Conservation (phyloP, 345 rosid genomes). For the Lumnitzera racemosa region DNA sequence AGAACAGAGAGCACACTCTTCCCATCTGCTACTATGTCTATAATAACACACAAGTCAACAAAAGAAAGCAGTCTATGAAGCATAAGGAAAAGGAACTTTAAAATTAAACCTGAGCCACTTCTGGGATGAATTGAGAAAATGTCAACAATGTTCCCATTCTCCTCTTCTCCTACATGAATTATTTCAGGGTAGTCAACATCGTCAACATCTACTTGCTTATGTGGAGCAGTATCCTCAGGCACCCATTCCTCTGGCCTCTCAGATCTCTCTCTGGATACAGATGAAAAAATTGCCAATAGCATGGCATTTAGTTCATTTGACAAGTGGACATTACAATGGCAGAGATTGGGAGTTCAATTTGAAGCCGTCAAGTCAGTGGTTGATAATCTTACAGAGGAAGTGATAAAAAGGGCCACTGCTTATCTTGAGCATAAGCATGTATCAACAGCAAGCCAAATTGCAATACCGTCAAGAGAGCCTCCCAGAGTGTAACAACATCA, state of each 20-base stretch:
- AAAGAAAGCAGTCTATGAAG: neutral
- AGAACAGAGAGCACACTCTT: no score
- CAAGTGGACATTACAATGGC: no score
- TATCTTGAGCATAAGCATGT: conserved; percentile 93
- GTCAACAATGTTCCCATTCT: conserved; percentile 53
- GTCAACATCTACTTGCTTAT: conserved; percentile 19
- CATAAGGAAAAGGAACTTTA: conserved; percentile 4
- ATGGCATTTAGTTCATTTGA: no score
- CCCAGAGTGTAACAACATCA: conserved; percentile 71
- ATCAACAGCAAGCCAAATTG: conserved; percentile 63
- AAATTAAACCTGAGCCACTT: conserved; percentile 32
- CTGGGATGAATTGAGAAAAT: conserved; percentile 75
- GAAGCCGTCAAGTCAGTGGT: neutral
- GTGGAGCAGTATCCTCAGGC: conserved; percentile 54
- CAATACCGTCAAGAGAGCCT: conserved; percentile 78
- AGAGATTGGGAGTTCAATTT: no score
- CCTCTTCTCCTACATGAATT: conserved; percentile 29
- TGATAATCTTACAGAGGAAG: conserved; percentile 62
- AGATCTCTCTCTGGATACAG: conserved; percentile 42
- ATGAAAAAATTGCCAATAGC: conserved; percentile 13
- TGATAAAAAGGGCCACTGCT: conserved; percentile 87
- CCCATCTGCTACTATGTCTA: no score
- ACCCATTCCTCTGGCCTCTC: conserved; percentile 96
- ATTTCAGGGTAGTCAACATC: conserved; percentile 36
- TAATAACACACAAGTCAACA: neutral